Percentiles rank a stretch among this genome's conserved stretches.
Conservation (phyloP, 192 early-diverging fungal genomes). For the Gryganskiella cystojenkinii region DNA sequence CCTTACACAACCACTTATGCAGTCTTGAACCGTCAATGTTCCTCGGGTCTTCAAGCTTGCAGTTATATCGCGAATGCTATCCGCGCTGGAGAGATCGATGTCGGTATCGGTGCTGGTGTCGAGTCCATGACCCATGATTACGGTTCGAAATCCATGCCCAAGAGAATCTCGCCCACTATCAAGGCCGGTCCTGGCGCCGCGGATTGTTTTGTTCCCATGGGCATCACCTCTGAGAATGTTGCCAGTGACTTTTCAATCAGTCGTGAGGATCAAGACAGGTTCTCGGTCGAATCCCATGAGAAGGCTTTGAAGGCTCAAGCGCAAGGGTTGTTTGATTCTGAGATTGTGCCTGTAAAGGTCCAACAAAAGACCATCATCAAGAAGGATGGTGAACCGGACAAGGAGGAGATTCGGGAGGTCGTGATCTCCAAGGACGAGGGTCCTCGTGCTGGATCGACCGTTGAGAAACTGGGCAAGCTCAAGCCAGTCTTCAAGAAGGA, state of each 20-base stretch:
- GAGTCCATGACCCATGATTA: slow-evolving; percentile 95
- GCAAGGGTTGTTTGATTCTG: slow-evolving; percentile 85
- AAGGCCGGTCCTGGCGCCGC: slow-evolving; percentile 70
- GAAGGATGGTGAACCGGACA: slow-evolving; percentile 79
- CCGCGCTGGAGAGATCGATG: slow-evolving; percentile 87
- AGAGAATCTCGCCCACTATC: slow-evolving; percentile 76
- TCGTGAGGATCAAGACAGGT: slow-evolving; percentile 86
- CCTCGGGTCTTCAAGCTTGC: slow-evolving; percentile 90
- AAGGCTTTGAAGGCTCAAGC: slow-evolving; percentile 86
- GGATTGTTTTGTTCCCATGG: slow-evolving; percentile 87
- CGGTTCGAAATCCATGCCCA: slow-evolving; percentile 77
- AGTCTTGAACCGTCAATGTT: slow-evolving; percentile 96
- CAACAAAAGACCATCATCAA: slow-evolving; percentile 62
- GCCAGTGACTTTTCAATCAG: slow-evolving; percentile 84
- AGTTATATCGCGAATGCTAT: slow-evolving; percentile 90
- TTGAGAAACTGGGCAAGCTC: slow-evolving; percentile 82
- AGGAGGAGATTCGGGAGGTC: slow-evolving; percentile 40
- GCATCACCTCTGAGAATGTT: slow-evolving; percentile 96
- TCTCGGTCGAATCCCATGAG: slow-evolving; percentile 84
- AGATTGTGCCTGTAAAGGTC: slow-evolving; percentile 82
- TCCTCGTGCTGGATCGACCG: slow-evolving; percentile 80
- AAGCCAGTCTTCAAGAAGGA: slow-evolving; percentile 88
- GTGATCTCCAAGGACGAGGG: slow-evolving; percentile 89
- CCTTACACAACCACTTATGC: slow-evolving; percentile 83
- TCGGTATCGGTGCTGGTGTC: slow-evolving; percentile 95